Evolutionary conservation across 352 stramenopile species (phyloP).

Genomic region (Phytophthora pistaciae): DNA sequence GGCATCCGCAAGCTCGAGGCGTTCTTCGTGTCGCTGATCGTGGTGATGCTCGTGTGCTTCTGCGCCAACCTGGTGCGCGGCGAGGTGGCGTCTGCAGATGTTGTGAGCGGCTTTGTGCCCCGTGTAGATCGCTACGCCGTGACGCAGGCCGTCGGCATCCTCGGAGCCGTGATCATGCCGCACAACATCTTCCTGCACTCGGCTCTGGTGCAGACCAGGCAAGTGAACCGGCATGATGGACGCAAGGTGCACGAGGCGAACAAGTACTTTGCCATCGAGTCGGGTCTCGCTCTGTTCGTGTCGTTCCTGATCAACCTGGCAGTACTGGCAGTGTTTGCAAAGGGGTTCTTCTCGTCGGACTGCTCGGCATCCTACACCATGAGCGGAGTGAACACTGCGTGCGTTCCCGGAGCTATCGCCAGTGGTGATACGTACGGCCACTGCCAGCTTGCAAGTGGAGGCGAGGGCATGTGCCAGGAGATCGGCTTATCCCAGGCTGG

Average conservation of each 20-base stretch:
- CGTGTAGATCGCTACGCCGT: constrained; percentile 78
- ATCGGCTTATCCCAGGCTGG: constrained; percentile 92
- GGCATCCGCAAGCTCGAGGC: constrained; percentile 95
- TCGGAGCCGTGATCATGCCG: constrained; percentile 97
- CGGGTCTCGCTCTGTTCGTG: constrained; percentile 91
- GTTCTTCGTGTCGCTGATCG: constrained; percentile 94
- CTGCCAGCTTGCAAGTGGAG: constrained; percentile 69
- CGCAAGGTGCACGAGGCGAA: constrained; percentile 88
- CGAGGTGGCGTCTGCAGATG: constrained; percentile 66
- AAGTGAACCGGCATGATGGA: constrained; percentile 64
- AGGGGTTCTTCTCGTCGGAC: constrained; percentile 92
- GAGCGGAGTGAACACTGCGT: constrained; percentile 74
- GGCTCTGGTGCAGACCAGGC: constrained; percentile 80
- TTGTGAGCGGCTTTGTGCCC: constrained; percentile 87
- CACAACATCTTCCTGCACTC: constrained; percentile 97
- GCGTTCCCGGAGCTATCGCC: constrained; percentile 63
- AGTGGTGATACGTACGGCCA: constrained; percentile 56
- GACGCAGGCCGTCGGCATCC: constrained; percentile 90
- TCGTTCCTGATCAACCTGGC: constrained; percentile 97
- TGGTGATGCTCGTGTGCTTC: constrained; percentile 95
- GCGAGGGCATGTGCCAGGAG: constrained; percentile 77
- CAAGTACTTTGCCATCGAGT: constrained; percentile 96
- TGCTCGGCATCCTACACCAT: constrained; percentile 63
- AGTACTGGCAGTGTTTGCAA: constrained; percentile 93
- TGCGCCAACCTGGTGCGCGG: constrained; percentile 91